Conservation (phyloP, 2,329 filamentous ascomycete genomes). For the Blumeria graminis region DNA sequence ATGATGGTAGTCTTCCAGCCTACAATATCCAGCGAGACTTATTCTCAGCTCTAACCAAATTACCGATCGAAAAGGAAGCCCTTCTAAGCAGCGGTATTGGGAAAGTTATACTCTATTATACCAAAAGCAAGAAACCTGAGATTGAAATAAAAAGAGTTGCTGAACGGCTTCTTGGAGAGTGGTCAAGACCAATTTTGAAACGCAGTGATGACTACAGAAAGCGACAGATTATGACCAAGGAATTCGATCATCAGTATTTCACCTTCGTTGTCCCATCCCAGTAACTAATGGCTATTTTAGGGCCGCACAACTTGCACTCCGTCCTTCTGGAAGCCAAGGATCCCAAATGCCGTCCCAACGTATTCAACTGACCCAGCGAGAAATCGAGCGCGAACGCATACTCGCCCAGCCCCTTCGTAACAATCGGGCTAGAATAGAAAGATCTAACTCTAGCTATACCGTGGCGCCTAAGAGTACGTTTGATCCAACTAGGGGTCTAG, state of each 20-base stretch:
- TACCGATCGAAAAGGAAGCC: slow-evolving; percentile 78
- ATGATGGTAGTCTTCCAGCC: slow-evolving; percentile 78
- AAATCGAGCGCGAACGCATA: slow-evolving; percentile 29
- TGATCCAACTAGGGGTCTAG: slow-evolving; percentile 24
- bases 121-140: slow-evolving; percentile 77
- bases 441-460: slow-evolving; percentile 15
- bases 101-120: slow-evolving; percentile 93
- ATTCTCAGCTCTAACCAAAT: slow-evolving; percentile 51
- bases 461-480: slow-evolving; percentile 29
- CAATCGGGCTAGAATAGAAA: slow-evolving; percentile 28
- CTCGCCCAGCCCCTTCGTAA: slow-evolving; percentile 28
- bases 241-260: slow-evolving; percentile 38
- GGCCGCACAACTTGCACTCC: slow-evolving; percentile 15
- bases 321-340: slow-evolving; percentile 12
- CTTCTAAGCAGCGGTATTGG: slow-evolving; percentile 81
- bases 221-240: slow-evolving; percentile 38
- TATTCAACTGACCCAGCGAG: slow-evolving; percentile 10
- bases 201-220: slow-evolving; percentile 89
- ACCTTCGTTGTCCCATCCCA: not conserved
- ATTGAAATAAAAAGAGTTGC: slow-evolving; percentile 78
- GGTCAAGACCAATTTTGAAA: slow-evolving; percentile 85
- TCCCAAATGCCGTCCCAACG: slow-evolving; percentile 12
- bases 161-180: slow-evolving; percentile 77
- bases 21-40: slow-evolving; percentile 96
- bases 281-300: slow-evolving; percentile 8